Conservation (phyloP, 768 basidiomycete species). For the Suillus paluster region DNA sequence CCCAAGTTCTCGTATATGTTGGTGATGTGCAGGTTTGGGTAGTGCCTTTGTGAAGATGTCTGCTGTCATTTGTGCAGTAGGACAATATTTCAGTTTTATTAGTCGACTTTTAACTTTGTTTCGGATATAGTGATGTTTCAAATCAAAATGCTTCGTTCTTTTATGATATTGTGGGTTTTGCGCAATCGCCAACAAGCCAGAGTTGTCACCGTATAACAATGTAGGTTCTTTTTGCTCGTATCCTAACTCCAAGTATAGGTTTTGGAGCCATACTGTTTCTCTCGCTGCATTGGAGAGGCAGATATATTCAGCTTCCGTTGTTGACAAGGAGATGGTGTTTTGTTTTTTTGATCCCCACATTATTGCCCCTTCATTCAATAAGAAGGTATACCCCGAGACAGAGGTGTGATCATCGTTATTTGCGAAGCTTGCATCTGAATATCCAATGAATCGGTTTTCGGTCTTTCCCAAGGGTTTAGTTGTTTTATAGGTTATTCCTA, state of each 20-base stretch:
- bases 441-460: constrained; percentile 13
- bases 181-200: constrained; percentile 31
- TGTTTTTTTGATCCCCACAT: constrained; percentile 38
- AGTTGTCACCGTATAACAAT: constrained; percentile 25
- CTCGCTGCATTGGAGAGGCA: constrained; percentile 10
- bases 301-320: no score
- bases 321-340: constrained; percentile 26
- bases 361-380: constrained; percentile 32
- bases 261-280: constrained; percentile 23
- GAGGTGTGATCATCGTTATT: constrained; percentile 26
- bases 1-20: constrained; percentile 4
- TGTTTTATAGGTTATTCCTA: constrained; percentile 1
- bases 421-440: constrained; percentile 32
- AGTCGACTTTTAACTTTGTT: constrained; percentile 31
- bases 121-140: constrained; percentile 28
- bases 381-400: constrained; percentile 31
- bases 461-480: not conserved
- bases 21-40: constrained; percentile 4
- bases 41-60: constrained; percentile 22
- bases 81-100: not conserved
- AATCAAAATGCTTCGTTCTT: constrained; percentile 25
- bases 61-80: constrained; percentile 22
- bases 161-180: constrained; percentile 22
- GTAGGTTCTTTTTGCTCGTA: constrained; percentile 20
- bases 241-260: constrained; percentile 37